A percentile compares a stretch with the other conserved stretches of the same genome.
phyloP scores from a whole-genome alignment of 208 protist genomes.

The Novymonas esmeraldas region DNA sequence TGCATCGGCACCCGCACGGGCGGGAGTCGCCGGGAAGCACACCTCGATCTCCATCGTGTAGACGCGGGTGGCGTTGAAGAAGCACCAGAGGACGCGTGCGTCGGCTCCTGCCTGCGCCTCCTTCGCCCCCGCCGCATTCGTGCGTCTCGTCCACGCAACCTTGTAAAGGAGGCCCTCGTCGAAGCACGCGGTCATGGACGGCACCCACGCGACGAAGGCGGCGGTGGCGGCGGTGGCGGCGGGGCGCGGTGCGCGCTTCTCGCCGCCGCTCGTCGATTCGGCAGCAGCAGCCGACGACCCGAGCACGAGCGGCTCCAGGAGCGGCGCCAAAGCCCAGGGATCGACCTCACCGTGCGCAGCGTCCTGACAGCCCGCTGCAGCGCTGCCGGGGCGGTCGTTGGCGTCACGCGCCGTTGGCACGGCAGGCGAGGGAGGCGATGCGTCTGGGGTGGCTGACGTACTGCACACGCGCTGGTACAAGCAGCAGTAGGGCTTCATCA shows the following conservation, averaged over 20 bases:
- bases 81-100: constrained; percentile 26
- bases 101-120: background rate
- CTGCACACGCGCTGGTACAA: background rate
- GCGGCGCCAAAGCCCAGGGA: background rate
- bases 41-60: constrained; percentile 32
- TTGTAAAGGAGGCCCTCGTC: constrained; percentile 29
- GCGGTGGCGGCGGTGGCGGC: background rate
- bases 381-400: background rate
- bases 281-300: no score
- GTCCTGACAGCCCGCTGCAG: background rate
- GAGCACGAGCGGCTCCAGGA: constrained; percentile 1
- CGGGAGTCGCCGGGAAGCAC: constrained; percentile 12
- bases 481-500: constrained; percentile 27
- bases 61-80: constrained; percentile 22
- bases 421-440: background rate
- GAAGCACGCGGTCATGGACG: constrained; percentile 22
- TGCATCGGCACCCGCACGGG: background rate
- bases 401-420: no score
- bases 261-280: no score
- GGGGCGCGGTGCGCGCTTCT: no score
- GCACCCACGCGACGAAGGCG: constrained; percentile 7
- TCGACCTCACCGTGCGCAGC: background rate
- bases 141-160: constrained; percentile 18
- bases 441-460: background rate
- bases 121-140: background rate